Percentiles rank a stretch among this genome's conserved stretches.
Evolutionary conservation across 306 rosid species (phyloP).

Genomic region (Cicer cuneatum): DNA sequence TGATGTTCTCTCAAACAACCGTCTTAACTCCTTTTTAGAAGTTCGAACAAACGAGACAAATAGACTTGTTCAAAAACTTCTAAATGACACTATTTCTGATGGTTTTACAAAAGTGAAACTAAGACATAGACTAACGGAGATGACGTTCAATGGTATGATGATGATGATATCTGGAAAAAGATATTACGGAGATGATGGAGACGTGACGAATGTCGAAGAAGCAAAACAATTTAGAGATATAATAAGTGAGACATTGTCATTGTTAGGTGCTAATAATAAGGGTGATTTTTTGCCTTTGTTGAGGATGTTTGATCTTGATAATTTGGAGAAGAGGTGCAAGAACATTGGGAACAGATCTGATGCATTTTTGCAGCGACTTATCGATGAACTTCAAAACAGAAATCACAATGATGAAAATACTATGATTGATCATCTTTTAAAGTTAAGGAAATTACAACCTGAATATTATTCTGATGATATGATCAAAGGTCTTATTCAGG

Average conservation of each 20-base stretch:
- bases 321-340: constrained; percentile 35
- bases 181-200: constrained; percentile 48
- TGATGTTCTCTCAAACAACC: constrained; percentile 57
- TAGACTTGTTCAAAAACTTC: constrained; percentile 37
- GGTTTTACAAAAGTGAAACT: constrained; percentile 43
- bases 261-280: constrained; percentile 43
- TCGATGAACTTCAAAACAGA: constrained; percentile 43
- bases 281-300: constrained; percentile 51
- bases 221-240: constrained; percentile 48
- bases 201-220: constrained; percentile 45
- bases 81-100: background rate
- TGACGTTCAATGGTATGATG: constrained; percentile 57
- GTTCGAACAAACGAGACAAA: constrained; percentile 52
- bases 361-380: constrained; percentile 44
- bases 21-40: constrained; percentile 39
- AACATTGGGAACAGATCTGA: constrained; percentile 33
- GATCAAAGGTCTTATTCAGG: constrained; percentile 59
- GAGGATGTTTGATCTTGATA: constrained; percentile 36
- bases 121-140: constrained; percentile 33
- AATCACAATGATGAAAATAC: constrained; percentile 37
- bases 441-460: constrained; percentile 44
- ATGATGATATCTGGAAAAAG: constrained; percentile 48
- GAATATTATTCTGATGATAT: constrained; percentile 50
- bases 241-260: constrained; percentile 13
- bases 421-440: constrained; percentile 57